Evolutionary conservation across 2,329 filamentous ascomycete genomes (phyloP).

Genomic region (Penicillium rolfsii): DNA sequence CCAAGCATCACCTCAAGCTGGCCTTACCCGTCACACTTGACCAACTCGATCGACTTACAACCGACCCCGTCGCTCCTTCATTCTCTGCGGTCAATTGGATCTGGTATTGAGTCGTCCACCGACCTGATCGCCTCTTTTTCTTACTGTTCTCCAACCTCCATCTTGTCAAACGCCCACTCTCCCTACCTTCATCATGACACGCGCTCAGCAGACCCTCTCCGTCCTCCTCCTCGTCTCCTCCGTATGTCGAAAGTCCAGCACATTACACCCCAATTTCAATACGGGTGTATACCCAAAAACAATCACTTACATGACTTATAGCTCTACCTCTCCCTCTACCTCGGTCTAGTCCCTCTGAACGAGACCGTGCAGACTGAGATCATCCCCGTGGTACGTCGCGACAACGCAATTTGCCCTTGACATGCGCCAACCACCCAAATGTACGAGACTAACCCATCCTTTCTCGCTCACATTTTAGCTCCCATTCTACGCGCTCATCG

Average conservation of each 20-base stretch:
- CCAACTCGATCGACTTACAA: neutral
- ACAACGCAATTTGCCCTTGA: neutral
- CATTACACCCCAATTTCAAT: neutral
- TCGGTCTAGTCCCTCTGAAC: conserved; percentile 81
- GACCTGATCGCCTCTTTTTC: conserved; percentile 13
- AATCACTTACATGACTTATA: conserved; percentile 44
- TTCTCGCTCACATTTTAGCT: conserved; percentile 60
- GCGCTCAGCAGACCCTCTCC: conserved; percentile 89
- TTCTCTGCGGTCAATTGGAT: conserved; percentile 19
- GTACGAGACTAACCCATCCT: neutral
- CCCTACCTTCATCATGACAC: conserved; percentile 70
- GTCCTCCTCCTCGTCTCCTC: conserved; percentile 84
- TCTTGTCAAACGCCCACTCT: neutral
- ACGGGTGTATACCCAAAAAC: neutral
- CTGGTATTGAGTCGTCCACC: conserved; percentile 8
- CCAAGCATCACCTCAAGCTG: conserved; percentile 22
- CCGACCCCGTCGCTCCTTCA: conserved; percentile 27
- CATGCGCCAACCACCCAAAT: conserved; percentile 11
- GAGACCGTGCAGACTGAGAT: conserved; percentile 77
- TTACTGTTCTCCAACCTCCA: conserved; percentile 6
- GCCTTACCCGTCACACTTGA: conserved; percentile 18
- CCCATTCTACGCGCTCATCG: conserved; percentile 88
- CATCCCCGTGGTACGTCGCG: conserved; percentile 76
- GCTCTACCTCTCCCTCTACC: conserved; percentile 86
- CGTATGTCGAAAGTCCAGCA: conserved; percentile 57